Evolutionary conservation across 495 filamentous ascomycete species (phyloP), one percentile per base, ranked within the genome.

Genomic region (Talaromyces ruber): DNA sequence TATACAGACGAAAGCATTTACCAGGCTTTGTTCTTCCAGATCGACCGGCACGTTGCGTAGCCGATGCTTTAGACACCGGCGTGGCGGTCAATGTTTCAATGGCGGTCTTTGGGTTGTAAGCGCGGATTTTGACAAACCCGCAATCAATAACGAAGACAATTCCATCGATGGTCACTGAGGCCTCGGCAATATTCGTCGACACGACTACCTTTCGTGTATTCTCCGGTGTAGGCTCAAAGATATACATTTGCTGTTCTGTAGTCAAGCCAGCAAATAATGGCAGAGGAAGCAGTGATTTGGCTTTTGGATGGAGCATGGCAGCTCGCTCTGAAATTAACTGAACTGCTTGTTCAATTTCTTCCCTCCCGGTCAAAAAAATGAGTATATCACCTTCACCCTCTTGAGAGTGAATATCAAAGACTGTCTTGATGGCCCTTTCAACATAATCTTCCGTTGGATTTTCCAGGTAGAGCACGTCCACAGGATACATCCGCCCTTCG

Each of bases 161-260:
- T 5, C 91, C 92, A 61, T 95, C 89, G 51, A 98, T 96, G 7
- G 94, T 98, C 16, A 98, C 85, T 0, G 89, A 93, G 21, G 94
- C 95, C 76, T 98, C 94, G 34, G 94, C 91, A 64, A 98, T 97
- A 70, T 98, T 98, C 53, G 94, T 98, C 3, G 90, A 91, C 63
- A 98, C 86, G 51, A 98, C 89, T 32, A 97, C 90, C 71, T 98
- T 98, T 14, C 94, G 80, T 24, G 86, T 88, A 64, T 92, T 92
- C 64, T 90, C 88, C 11, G 91, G 90, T 8, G 94, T 81, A 50
- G 88, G 83, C 64, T 96, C 92, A 64, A 98, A 98, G 55, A 97
- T 89, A 62, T 91, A 91, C 77, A 95, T 87, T 68, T 98, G 94
- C 67, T 95, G 84, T 52, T 97, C 93, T 4, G 86, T 92, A 12